Evolutionary conservation across 306 rosid genomes (phyloP).

Genomic region (Trichosanthes cucumerina): DNA sequence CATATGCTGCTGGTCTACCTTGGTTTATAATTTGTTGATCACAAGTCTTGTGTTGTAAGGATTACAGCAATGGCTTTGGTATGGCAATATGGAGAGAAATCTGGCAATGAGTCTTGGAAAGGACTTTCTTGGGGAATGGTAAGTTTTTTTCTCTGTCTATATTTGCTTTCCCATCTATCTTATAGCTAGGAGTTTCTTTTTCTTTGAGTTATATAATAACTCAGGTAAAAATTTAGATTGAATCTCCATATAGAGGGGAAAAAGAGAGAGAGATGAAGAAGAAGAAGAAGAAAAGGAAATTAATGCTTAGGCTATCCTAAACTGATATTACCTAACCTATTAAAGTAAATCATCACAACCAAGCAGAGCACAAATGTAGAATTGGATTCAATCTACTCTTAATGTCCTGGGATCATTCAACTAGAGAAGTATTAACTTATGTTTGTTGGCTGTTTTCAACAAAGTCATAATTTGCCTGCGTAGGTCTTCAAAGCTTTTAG

Average conservation of each 20-base stretch:
- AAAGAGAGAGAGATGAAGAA: neutral
- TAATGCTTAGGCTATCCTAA: neutral
- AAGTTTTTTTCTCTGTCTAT: conserved; percentile 12
- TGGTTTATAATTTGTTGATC: neutral
- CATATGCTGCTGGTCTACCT: neutral
- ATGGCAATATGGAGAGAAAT: conserved; percentile 80
- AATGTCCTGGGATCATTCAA: neutral
- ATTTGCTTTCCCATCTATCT: neutral
- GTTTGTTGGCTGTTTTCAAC: neutral
- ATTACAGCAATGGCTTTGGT: conserved; percentile 88
- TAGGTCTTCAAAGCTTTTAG: neutral
- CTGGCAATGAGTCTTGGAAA: conserved; percentile 75
- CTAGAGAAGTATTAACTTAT: neutral
- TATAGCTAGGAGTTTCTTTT: neutral
- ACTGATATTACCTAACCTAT: neutral
- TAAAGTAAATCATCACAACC: neutral
- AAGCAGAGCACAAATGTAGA: neutral
- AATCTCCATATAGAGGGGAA: neutral
- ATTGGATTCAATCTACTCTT: neutral
- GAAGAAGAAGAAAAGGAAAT: neutral
- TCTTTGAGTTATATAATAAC: neutral
- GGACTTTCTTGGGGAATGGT: conserved; percentile 99
- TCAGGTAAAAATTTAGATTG: neutral
- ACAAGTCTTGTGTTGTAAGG: conserved; percentile 30
- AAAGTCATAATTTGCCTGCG: neutral